A percentile compares a stretch with the other conserved stretches of the same genome.
Conservation (phyloP, 441 rosid species). For the Brassica balearica region DNA sequence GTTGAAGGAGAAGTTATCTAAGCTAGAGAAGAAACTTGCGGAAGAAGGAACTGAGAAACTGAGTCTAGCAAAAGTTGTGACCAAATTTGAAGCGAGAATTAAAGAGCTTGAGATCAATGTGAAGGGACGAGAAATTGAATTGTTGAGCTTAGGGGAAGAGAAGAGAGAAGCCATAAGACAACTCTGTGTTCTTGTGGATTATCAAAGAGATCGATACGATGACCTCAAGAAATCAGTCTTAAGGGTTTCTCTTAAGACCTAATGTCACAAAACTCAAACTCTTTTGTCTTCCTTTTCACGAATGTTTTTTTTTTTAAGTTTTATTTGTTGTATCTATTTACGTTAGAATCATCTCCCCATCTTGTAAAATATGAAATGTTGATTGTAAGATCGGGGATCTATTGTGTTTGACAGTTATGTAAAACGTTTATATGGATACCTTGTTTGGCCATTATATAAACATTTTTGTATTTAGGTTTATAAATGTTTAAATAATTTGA, state of each 20-base stretch:
- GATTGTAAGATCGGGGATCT: not conserved
- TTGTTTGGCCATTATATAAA: not conserved
- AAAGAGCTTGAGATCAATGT: constrained; percentile 53
- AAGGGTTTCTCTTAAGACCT: constrained; percentile 7
- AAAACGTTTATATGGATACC: not conserved
- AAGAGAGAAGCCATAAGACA: constrained; percentile 93
- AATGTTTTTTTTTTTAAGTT: not conserved
- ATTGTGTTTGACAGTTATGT: not conserved
- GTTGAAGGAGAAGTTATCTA: constrained; percentile 47
- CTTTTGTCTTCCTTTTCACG: not conserved
- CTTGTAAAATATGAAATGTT: constrained; percentile 14
- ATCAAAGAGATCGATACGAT: constrained; percentile 58
- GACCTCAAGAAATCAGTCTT: constrained; percentile 50
- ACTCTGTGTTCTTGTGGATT: constrained; percentile 59
- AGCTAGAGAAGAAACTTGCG: constrained; percentile 50
- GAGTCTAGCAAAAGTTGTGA: constrained; percentile 36
- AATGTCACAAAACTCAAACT: not conserved
- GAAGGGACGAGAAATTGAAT: constrained; percentile 48
- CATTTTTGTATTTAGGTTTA: not conserved
- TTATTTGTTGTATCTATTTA: not conserved
- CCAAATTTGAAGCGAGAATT: constrained; percentile 47
- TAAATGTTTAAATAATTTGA: not conserved
- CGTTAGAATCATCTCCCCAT: constrained; percentile 13
- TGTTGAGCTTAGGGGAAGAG: constrained; percentile 65
- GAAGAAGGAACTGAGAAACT: constrained; percentile 48